These are phyloP conservation scores for Fraxinus americana DNA, from an alignment of 257 asterid genomes.

Conservation along the genomic window DNA sequence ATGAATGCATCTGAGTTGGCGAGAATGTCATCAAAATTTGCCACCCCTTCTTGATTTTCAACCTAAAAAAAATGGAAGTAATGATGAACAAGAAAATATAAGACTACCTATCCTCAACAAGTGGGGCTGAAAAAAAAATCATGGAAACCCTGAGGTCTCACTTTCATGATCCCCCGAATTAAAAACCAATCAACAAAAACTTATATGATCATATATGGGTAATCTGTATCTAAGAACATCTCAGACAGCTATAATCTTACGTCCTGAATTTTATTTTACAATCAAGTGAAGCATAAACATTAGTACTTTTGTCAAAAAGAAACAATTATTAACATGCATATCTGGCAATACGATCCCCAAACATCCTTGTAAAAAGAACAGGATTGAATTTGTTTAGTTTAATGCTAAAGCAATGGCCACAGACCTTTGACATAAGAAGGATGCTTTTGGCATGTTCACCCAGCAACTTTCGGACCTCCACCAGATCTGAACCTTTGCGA, in stretches of 20 bases:
- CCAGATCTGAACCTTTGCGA: slow-evolving; percentile 53
- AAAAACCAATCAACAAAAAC: neutral
- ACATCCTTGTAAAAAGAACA: neutral
- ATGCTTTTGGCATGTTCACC: slow-evolving; percentile 50
- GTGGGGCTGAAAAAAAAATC: neutral
- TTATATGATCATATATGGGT: neutral
- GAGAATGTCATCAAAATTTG: slow-evolving; percentile 51
- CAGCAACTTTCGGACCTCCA: slow-evolving; percentile 49
- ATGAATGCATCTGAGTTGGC: slow-evolving; percentile 51
- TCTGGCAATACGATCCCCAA: neutral
- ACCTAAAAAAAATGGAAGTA: slow-evolving; percentile 25
- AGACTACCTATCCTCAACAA: neutral
- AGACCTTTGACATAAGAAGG: slow-evolving; percentile 49
- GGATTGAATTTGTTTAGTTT: too few relatives aligned
- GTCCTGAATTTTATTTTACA: neutral
- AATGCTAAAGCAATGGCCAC: neutral
- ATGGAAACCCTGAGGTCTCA: too few relatives aligned
- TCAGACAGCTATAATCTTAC: neutral
- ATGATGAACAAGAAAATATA: slow-evolving; percentile 6
- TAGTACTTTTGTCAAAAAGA: neutral
- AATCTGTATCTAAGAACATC: neutral
- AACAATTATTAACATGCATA: neutral
- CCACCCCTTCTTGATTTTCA: slow-evolving; percentile 53
- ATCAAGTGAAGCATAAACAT: neutral
- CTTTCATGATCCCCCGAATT: neutral